Conservation (phyloP, 75 land plant genomes). For the Pinus tabuliformis region DNA sequence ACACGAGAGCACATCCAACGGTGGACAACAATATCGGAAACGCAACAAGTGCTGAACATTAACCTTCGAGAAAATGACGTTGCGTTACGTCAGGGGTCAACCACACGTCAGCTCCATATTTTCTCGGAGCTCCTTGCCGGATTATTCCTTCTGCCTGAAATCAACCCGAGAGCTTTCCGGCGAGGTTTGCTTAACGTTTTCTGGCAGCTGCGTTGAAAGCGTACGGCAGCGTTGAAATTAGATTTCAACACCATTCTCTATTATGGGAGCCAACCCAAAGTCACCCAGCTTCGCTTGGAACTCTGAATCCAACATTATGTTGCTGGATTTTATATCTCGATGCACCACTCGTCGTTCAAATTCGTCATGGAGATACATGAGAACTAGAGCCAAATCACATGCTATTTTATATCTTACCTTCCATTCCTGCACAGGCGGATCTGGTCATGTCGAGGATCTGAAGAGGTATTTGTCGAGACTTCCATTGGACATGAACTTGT, state of each 20-base stretch:
- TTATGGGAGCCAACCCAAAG: slow-evolving; percentile 12
- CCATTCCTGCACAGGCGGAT: background rate
- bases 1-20: too few species aligned
- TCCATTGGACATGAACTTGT: slow-evolving; percentile 41
- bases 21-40: too few species aligned
- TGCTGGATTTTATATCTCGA: slow-evolving; percentile 24
- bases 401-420: slow-evolving; percentile 6
- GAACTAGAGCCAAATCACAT: slow-evolving; percentile 12
- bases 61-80: too few species aligned
- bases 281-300: slow-evolving; percentile 26
- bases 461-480: slow-evolving; percentile 24
- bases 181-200: too few species aligned
- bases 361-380: slow-evolving; percentile 21
- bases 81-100: too few species aligned
- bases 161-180: too few species aligned
- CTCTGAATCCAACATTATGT: slow-evolving; percentile 25
- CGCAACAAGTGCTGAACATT: too few species aligned
- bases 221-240: too few species aligned
- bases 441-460: background rate
- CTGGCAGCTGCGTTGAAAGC: too few species aligned
- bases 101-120: too few species aligned
- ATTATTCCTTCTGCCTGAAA: too few species aligned
- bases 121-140: too few species aligned
- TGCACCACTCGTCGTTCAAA: slow-evolving; percentile 23
- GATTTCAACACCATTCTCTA: background rate